Evolutionary conservation across 495 filamentous ascomycete genomes (phyloP).

Genomic region (Haplographium delicatum): DNA sequence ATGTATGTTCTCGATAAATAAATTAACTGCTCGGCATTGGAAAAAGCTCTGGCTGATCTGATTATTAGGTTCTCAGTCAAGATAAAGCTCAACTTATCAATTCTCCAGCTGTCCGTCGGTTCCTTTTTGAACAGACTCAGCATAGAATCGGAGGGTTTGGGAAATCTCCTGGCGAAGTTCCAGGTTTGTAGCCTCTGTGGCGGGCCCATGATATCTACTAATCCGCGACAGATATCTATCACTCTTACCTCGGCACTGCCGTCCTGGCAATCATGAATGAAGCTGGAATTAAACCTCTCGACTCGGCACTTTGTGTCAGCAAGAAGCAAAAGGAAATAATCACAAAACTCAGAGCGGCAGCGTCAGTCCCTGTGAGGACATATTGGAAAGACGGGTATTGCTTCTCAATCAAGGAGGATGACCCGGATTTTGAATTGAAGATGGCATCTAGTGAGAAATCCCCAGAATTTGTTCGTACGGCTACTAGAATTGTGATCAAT

Average conservation of each 20-base stretch:
- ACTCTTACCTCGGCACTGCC: slow-evolving; percentile 83
- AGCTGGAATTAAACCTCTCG: slow-evolving; percentile 54
- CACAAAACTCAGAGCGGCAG: slow-evolving; percentile 16
- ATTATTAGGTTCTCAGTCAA: slow-evolving; percentile 58
- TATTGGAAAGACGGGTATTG: slow-evolving; percentile 20
- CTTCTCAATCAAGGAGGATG: slow-evolving; percentile 16
- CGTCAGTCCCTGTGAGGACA: slow-evolving; percentile 4
- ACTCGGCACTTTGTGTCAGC: slow-evolving; percentile 65
- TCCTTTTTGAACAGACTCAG: slow-evolving; percentile 84
- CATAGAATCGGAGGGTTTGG: slow-evolving; percentile 88
- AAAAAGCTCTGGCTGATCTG: slow-evolving; percentile 10
- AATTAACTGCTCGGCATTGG: background rate
- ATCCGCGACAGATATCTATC: slow-evolving; percentile 65
- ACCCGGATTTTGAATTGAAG: slow-evolving; percentile 13
- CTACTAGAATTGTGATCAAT: no score
- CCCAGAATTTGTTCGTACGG: no score
- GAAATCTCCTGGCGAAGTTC: slow-evolving; percentile 72
- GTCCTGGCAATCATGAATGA: slow-evolving; percentile 65
- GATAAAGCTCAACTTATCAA: slow-evolving; percentile 53
- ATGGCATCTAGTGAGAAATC: no score
- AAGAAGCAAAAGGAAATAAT: slow-evolving; percentile 41
- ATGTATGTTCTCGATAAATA: slow-evolving; percentile 33
- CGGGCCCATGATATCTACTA: slow-evolving; percentile 9
- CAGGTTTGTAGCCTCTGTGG: slow-evolving; percentile 32
- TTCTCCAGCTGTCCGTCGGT: slow-evolving; percentile 56